A percentile compares a stretch with the other conserved stretches of the same genome.
Conservation (phyloP, 1,284 basidiomycete genomes). For the Apiotrichum porosum region DNA sequence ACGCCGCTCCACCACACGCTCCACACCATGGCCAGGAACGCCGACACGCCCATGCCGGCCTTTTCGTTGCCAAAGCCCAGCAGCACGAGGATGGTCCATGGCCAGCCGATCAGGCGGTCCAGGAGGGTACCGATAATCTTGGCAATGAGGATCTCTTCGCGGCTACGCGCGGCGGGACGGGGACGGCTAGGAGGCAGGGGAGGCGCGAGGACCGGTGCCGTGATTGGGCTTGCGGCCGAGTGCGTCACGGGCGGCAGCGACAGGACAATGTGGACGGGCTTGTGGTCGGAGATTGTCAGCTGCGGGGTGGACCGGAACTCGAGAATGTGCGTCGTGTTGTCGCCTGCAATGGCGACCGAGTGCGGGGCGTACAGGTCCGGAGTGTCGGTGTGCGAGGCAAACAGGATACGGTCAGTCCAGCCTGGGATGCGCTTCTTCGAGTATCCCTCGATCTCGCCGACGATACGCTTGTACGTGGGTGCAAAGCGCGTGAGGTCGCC, state of each 20-base stretch:
- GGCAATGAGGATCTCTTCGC: conserved; percentile 27
- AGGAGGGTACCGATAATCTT: conserved; percentile 27
- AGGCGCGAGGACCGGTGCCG: conserved; percentile 34
- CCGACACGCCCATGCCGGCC: conserved; percentile 39
- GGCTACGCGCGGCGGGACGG: conserved; percentile 10
- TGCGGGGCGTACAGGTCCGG: conserved; percentile 22
- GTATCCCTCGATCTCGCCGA: conserved; percentile 74
- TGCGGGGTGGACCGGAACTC: conserved; percentile 39
- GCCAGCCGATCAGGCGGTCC: conserved; percentile 39
- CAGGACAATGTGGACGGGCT: conserved; percentile 46
- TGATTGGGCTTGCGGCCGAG: conserved; percentile 23
- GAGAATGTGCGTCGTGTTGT: conserved; percentile 31
- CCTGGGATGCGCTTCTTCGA: conserved; percentile 71
- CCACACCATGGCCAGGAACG: conserved; percentile 43
- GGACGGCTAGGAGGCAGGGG: conserved; percentile 26
- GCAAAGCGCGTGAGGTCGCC: conserved; percentile 78
- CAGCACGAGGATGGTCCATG: conserved; percentile 38
- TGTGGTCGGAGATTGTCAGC: conserved; percentile 48
- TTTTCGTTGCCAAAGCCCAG: conserved; percentile 39
- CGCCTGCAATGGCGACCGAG: conserved; percentile 16
- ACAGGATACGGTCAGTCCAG: conserved; percentile 93
- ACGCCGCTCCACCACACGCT: conserved; percentile 41
- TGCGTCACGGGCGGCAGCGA: conserved; percentile 29
- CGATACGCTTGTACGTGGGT: conserved; percentile 80
- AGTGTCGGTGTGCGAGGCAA: conserved; percentile 68